These are phyloP conservation scores for Entomortierella parvispora DNA, from an alignment of 192 early-diverging fungal genomes.

Conservation along the genomic window DNA sequence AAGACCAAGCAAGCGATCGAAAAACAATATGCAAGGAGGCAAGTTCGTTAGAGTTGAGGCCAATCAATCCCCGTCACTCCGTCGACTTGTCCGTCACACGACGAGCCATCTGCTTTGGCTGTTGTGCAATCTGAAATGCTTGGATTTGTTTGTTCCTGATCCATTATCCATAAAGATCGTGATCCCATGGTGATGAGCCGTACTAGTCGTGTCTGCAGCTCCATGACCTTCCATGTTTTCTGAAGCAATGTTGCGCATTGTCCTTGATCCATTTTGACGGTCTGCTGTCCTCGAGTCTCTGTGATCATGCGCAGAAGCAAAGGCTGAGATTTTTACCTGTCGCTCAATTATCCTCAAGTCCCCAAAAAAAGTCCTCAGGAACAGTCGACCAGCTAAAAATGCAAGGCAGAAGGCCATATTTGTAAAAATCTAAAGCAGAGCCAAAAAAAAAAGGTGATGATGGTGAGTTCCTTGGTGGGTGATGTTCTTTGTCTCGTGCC, in stretches of 20 bases:
- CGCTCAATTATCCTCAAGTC: slow-evolving; percentile 57
- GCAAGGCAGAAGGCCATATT: slow-evolving; percentile 59
- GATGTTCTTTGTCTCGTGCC: background rate
- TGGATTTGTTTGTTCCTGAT: too few species aligned
- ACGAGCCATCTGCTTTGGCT: too few species aligned
- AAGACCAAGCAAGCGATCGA: background rate
- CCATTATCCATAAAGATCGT: too few species aligned
- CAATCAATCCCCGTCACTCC: too few species aligned
- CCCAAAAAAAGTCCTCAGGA: slow-evolving; percentile 56
- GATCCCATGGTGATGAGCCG: too few species aligned
- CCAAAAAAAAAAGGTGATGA: background rate
- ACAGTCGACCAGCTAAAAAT: slow-evolving; percentile 54
- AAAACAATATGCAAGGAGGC: background rate
- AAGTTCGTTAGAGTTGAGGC: too few species aligned
- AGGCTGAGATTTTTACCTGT: slow-evolving; percentile 42
- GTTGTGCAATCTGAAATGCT: too few species aligned
- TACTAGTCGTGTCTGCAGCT: too few species aligned
- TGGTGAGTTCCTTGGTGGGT: too few species aligned
- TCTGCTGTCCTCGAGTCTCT: background rate
- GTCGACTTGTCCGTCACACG: slow-evolving; percentile 21
- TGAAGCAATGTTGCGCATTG: too few species aligned
- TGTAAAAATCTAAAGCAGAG: slow-evolving; percentile 46
- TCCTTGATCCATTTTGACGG: too few species aligned
- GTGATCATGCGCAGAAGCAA: background rate
- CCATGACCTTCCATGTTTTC: too few species aligned